A percentile compares a stretch with the other conserved stretches of the same genome.
Evolutionary conservation across 768 basidiomycete species (phyloP).

Genomic region (Phallus indusiatus): DNA sequence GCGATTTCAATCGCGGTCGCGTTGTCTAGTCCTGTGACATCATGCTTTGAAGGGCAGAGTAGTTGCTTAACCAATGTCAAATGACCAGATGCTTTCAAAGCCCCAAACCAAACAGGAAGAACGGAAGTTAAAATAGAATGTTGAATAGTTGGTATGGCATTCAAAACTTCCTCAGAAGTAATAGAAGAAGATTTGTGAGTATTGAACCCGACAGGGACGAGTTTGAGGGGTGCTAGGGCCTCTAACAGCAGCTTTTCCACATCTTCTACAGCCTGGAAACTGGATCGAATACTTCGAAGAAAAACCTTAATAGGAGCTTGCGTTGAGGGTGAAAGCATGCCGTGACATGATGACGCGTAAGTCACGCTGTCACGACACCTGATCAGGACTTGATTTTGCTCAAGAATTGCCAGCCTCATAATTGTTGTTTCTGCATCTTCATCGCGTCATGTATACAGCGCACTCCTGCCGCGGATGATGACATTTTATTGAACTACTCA

Average conservation of each 20-base stretch:
- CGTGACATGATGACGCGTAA: no score
- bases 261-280: neutral
- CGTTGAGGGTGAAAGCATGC: neutral
- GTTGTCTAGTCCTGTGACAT: neutral
- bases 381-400: no score
- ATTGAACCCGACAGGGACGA: neutral
- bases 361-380: no score
- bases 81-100: neutral
- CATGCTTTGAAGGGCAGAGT: neutral
- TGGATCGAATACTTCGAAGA: neutral
- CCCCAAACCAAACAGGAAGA: conserved; percentile 1
- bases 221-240: neutral
- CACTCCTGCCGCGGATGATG: no score
- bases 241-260: neutral
- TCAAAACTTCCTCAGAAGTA: neutral
- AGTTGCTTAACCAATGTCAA: neutral
- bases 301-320: neutral
- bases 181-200: neutral
- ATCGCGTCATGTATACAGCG: no score
- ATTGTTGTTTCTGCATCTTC: no score
- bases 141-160: conserved; percentile 2
- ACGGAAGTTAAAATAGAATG: neutral
- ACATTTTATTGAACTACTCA: no score
- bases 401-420: no score
- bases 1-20: neutral